These are phyloP conservation scores for Miscanthus sacchariflorus DNA, from an alignment of 202 grass and related monocot species.

Conservation along the genomic window DNA sequence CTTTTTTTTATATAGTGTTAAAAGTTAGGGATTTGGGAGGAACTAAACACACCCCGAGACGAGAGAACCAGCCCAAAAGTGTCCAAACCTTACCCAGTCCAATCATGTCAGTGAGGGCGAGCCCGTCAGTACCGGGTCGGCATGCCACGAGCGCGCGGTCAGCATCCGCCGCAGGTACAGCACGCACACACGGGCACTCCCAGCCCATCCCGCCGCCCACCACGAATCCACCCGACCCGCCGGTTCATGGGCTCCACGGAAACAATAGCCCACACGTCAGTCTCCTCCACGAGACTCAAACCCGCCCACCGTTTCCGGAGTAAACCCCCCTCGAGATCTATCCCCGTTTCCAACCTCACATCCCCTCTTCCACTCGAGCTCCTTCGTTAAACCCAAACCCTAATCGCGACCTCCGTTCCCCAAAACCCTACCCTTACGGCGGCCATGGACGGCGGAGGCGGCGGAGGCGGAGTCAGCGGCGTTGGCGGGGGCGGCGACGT, in stretches of 20 bases:
- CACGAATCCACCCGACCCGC: background rate
- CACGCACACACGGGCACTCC: slow-evolving; percentile 31
- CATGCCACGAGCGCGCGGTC: slow-evolving; percentile 43
- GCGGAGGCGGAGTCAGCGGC: slow-evolving; percentile 8
- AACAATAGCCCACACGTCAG: background rate
- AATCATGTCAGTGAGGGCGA: slow-evolving; percentile 19
- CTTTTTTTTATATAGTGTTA: no score
- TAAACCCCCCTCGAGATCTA: slow-evolving; percentile 60
- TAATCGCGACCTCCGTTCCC: slow-evolving; percentile 42
- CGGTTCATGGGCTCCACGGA: rapidly evolving
- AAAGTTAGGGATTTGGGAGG: no score
- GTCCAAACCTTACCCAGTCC: slow-evolving; percentile 7
- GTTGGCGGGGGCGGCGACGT: slow-evolving; percentile 72
- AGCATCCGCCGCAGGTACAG: slow-evolving; percentile 45
- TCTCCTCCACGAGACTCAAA: background rate
- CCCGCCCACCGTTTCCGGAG: slow-evolving; percentile 31
- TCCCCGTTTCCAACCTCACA: slow-evolving; percentile 51
- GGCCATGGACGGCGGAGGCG: slow-evolving; percentile 56
- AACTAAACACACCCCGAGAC: background rate
- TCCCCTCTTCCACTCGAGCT: slow-evolving; percentile 32
- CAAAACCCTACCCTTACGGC: slow-evolving; percentile 50
- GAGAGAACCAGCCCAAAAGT: slow-evolving; percentile 1
- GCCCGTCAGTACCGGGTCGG: slow-evolving; percentile 29
- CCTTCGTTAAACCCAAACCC: slow-evolving; percentile 59
- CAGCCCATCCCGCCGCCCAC: background rate